These are phyloP conservation scores for Rubus parviflorus DNA, from an alignment of 306 rosid genomes.

Conservation along the genomic window DNA sequence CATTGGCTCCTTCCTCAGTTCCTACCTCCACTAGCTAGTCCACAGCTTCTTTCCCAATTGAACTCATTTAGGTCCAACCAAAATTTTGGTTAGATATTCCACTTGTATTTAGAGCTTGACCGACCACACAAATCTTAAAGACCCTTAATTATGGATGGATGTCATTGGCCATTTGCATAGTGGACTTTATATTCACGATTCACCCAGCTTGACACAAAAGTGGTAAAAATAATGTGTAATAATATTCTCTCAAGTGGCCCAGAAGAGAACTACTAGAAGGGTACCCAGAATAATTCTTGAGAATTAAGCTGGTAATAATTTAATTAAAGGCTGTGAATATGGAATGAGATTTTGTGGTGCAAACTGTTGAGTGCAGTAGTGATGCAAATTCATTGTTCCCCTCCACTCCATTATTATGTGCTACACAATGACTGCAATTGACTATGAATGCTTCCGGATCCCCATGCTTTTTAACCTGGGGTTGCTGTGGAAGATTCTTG, in stretches of 20 bases:
- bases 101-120: not conserved
- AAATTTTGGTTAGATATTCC: not conserved
- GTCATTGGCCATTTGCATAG: not conserved
- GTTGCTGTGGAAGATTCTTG: not conserved
- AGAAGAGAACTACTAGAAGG: not conserved
- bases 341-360: not conserved
- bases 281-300: not conserved
- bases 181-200: too few relatives aligned
- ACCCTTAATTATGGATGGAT: not conserved
- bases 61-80: not conserved
- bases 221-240: not conserved
- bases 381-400: not conserved
- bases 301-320: not conserved
- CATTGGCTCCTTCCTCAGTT: conserved; percentile 1
- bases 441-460: not conserved
- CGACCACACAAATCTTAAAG: not conserved
- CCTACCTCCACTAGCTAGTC: not conserved
- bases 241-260: not conserved
- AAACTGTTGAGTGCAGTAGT: not conserved
- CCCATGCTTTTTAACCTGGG: not conserved
- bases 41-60: not conserved
- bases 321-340: not conserved
- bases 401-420: not conserved
- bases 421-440: not conserved
- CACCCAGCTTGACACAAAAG: not conserved